Conservation (phyloP, 2,329 filamentous ascomycete genomes). For the Scedosporium minutisporum region DNA sequence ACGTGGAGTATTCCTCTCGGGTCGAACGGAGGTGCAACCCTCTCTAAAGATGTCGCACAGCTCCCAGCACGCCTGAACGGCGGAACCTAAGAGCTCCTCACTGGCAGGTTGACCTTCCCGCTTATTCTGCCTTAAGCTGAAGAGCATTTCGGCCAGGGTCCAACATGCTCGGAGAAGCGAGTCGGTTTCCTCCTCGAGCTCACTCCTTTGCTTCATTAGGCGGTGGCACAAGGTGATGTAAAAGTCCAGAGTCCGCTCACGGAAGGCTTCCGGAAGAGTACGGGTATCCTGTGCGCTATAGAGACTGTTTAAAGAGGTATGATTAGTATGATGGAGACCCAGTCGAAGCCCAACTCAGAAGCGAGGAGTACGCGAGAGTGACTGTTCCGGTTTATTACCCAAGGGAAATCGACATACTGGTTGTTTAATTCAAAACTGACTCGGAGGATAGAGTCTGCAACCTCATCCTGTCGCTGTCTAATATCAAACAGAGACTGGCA, state of each 20-base stretch:
- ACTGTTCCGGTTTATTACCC: neutral
- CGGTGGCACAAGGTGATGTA: conserved; percentile 90
- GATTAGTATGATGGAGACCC: neutral
- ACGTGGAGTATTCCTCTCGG: conserved; percentile 75
- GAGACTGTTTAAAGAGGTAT: conserved; percentile 34
- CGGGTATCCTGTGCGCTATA: conserved; percentile 81
- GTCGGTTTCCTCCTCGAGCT: conserved; percentile 72
- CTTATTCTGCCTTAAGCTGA: conserved; percentile 75
- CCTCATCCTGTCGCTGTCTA: conserved; percentile 65
- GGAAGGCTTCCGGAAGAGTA: conserved; percentile 73
- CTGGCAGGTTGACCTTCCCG: conserved; percentile 64
- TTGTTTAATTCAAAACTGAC: conserved; percentile 96
- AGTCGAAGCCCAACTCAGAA: too few species aligned
- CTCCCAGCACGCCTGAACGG: conserved; percentile 90
- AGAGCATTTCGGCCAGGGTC: conserved; percentile 86
- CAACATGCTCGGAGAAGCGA: conserved; percentile 78
- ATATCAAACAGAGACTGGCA: conserved; percentile 88
- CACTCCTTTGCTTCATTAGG: conserved; percentile 86
- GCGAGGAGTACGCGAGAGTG: too few species aligned
- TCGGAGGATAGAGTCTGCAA: conserved; percentile 74
- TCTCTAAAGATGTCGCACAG: conserved; percentile 87
- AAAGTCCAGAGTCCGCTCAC: conserved; percentile 84
- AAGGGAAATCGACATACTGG: conserved; percentile 42
- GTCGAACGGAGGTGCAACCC: conserved; percentile 81
- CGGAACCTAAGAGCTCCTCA: conserved; percentile 76